These are phyloP conservation scores for Fistulina hepatica DNA, from an alignment of 1,284 basidiomycete genomes.

Conservation along the genomic window DNA sequence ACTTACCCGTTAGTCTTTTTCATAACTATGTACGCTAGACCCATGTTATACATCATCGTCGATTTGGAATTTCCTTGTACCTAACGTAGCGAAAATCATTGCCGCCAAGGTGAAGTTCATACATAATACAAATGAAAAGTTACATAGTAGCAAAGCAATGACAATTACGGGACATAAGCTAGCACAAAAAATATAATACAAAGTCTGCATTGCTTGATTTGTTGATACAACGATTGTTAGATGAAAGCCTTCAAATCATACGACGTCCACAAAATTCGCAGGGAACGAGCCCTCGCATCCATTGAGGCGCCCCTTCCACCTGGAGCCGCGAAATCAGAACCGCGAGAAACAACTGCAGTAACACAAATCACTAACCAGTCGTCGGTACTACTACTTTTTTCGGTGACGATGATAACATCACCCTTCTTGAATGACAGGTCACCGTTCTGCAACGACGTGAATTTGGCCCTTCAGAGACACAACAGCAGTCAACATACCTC, in stretches of 20 bases:
- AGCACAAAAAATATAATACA: background rate
- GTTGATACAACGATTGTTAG: constrained; percentile 2
- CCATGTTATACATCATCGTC: too few species aligned
- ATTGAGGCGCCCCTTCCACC: constrained; percentile 60
- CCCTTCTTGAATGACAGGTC: constrained; percentile 83
- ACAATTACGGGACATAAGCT: background rate
- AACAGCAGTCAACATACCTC: constrained; percentile 34
- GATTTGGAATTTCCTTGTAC: too few species aligned
- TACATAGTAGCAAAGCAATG: background rate
- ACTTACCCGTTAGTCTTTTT: too few species aligned
- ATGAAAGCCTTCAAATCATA: constrained; percentile 19
- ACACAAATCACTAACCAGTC: constrained; percentile 49
- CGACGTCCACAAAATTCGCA: constrained; percentile 54
- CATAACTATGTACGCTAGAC: too few species aligned
- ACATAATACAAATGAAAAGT: background rate
- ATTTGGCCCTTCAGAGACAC: constrained; percentile 1
- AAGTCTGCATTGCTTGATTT: background rate
- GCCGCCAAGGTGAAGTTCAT: background rate
- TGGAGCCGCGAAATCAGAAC: constrained; percentile 21
- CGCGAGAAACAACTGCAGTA: background rate
- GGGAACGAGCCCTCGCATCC: constrained; percentile 45
- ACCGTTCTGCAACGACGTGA: constrained; percentile 37
- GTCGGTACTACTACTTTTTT: constrained; percentile 66
- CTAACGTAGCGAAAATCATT: too few species aligned
- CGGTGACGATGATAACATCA: constrained; percentile 66